phyloP scores from a whole-genome alignment of 2,329 filamentous ascomycete species.

The Fusarium secorum region DNA sequence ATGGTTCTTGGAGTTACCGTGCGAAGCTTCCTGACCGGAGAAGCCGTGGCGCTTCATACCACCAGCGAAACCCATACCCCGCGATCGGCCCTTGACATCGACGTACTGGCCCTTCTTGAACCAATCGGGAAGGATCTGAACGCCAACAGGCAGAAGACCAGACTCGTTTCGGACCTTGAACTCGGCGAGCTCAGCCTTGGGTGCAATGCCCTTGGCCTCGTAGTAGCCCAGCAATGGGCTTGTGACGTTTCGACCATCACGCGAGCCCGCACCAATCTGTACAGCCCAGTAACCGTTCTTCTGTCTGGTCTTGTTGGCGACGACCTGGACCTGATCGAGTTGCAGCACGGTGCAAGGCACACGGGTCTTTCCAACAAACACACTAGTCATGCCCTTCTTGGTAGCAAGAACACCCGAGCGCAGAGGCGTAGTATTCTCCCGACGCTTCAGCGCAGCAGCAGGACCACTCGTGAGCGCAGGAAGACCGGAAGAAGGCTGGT shows the following conservation, averaged over 20 bases:
- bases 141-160: constrained; percentile 79
- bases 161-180: constrained; percentile 80
- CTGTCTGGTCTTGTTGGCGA: constrained; percentile 82
- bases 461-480: constrained; percentile 65
- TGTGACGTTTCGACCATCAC: constrained; percentile 78
- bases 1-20: constrained; percentile 96
- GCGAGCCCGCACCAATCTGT: constrained; percentile 82
- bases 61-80: constrained; percentile 94
- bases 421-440: constrained; percentile 65
- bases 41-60: constrained; percentile 98
- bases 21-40: constrained; percentile 84
- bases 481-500: constrained; percentile 64
- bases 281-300: constrained; percentile 93
- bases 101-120: constrained; percentile 91
- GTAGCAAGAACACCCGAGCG: constrained; percentile 84
- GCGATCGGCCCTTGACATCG: constrained; percentile 79
- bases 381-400: constrained; percentile 95
- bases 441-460: constrained; percentile 67
- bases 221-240: constrained; percentile 88
- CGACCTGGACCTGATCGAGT: constrained; percentile 89
- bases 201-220: constrained; percentile 79
- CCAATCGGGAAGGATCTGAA: constrained; percentile 83
- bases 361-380: constrained; percentile 82
- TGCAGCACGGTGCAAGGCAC: constrained; percentile 92
- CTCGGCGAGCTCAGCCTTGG: constrained; percentile 85